These are phyloP conservation scores for Sclerotinia spermophila DNA, from an alignment of 2,329 filamentous ascomycete genomes.

Conservation along the genomic window DNA sequence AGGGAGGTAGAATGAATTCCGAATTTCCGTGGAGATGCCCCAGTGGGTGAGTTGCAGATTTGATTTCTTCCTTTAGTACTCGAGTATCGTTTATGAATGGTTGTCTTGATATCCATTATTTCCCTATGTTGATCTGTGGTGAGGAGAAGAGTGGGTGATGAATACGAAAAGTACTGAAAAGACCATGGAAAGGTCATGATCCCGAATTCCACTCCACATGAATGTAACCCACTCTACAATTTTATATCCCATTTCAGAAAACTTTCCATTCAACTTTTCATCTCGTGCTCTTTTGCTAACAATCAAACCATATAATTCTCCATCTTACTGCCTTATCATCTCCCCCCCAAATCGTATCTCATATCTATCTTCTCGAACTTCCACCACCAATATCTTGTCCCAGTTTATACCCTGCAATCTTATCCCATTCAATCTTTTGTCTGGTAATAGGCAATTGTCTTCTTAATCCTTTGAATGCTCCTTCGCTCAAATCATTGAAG, in stretches of 20 bases:
- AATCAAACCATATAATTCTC: background rate
- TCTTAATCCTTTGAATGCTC: slow-evolving; percentile 88
- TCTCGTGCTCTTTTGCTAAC: background rate
- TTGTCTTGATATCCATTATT: background rate
- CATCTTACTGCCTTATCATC: background rate
- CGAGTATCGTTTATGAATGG: background rate
- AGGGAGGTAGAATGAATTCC: background rate
- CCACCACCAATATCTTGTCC: slow-evolving; percentile 75
- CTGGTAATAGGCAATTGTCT: slow-evolving; percentile 93
- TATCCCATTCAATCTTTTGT: slow-evolving; percentile 99
- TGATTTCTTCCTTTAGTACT: background rate
- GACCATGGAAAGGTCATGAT: background rate
- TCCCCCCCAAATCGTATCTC: background rate
- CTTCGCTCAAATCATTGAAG: slow-evolving; percentile 84
- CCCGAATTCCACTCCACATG: background rate
- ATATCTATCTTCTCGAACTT: slow-evolving; percentile 49
- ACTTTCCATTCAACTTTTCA: slow-evolving; percentile 1
- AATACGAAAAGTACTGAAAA: background rate
- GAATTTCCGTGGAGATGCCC: background rate
- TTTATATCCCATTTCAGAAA: background rate
- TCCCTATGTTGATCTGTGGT: background rate
- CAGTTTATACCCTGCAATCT: slow-evolving; percentile 86
- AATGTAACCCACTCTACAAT: background rate
- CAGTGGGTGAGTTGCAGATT: background rate
- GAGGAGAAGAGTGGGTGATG: background rate